Evolutionary conservation across 2,329 filamentous ascomycete species (phyloP).

Genomic region (Septoria linicola): DNA sequence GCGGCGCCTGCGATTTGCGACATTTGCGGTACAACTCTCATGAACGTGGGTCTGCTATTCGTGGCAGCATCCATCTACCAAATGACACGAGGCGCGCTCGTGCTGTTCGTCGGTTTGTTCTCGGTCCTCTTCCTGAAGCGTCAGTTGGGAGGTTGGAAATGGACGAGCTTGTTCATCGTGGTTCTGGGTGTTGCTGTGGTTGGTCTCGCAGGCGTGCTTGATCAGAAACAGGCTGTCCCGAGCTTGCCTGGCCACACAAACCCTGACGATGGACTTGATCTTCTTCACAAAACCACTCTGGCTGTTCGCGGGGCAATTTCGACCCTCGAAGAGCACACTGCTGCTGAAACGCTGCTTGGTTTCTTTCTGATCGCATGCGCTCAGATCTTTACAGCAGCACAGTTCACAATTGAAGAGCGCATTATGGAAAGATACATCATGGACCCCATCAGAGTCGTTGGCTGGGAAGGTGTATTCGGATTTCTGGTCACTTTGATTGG

Average conservation of each 20-base stretch:
- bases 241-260: constrained; percentile 33
- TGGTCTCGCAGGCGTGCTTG: constrained; percentile 82
- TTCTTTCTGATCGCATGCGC: constrained; percentile 88
- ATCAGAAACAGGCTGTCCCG: constrained; percentile 57
- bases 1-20: constrained; percentile 88
- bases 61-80: constrained; percentile 97
- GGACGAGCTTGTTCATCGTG: constrained; percentile 82
- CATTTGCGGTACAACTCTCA: constrained; percentile 90
- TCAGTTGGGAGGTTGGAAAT: constrained; percentile 82
- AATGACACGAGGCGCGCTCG: constrained; percentile 93
- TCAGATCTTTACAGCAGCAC: constrained; percentile 93
- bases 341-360: constrained; percentile 72
- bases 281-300: constrained; percentile 20
- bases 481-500: constrained; percentile 73
- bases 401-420: constrained; percentile 95
- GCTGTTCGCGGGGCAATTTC: constrained; percentile 39
- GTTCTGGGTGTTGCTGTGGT: constrained; percentile 86
- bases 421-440: constrained; percentile 77
- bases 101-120: constrained; percentile 93
- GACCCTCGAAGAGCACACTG: constrained; percentile 49
- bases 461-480: constrained; percentile 94
- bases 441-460: constrained; percentile 86
- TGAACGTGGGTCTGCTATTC: constrained; percentile 93
- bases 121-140: constrained; percentile 86
- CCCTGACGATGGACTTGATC: constrained; percentile 30